phyloP scores from a whole-genome alignment of 2,329 filamentous ascomycete genomes.

The Coniella lustricola region DNA sequence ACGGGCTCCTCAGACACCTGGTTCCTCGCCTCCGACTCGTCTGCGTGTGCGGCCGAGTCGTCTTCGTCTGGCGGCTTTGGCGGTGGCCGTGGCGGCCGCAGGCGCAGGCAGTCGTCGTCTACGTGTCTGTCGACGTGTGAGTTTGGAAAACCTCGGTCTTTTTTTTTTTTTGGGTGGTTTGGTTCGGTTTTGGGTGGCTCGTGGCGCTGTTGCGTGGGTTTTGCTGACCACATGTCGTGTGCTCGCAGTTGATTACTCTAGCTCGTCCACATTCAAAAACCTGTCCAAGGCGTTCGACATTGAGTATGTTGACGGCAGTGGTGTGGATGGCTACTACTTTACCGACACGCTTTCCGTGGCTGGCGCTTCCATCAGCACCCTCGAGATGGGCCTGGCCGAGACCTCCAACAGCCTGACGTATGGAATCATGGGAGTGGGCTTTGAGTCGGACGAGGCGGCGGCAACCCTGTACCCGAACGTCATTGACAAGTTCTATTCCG shows the following conservation, averaged over 20 bases:
- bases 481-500: constrained; percentile 54
- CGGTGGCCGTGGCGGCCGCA: neutral
- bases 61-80: neutral
- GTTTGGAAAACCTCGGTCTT: constrained; percentile 15
- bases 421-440: constrained; percentile 55
- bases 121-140: constrained; percentile 35
- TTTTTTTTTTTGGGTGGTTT: neutral
- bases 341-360: constrained; percentile 47
- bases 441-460: constrained; percentile 42
- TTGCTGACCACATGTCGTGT: neutral
- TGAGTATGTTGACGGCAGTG: constrained; percentile 51
- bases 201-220: no score
- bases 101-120: constrained; percentile 30
- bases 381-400: constrained; percentile 50
- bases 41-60: constrained; percentile 33
- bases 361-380: constrained; percentile 38
- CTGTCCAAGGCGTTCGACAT: constrained; percentile 45
- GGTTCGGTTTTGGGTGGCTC: no score
- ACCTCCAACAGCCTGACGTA: constrained; percentile 40
- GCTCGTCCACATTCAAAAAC: constrained; percentile 43
- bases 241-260: constrained; percentile 32
- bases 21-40: constrained; percentile 36
- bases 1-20: constrained; percentile 59
- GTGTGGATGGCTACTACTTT: constrained; percentile 50
- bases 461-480: constrained; percentile 46